phyloP scores from a whole-genome alignment of 495 filamentous ascomycete species.

The Amniculicola lignicola region DNA sequence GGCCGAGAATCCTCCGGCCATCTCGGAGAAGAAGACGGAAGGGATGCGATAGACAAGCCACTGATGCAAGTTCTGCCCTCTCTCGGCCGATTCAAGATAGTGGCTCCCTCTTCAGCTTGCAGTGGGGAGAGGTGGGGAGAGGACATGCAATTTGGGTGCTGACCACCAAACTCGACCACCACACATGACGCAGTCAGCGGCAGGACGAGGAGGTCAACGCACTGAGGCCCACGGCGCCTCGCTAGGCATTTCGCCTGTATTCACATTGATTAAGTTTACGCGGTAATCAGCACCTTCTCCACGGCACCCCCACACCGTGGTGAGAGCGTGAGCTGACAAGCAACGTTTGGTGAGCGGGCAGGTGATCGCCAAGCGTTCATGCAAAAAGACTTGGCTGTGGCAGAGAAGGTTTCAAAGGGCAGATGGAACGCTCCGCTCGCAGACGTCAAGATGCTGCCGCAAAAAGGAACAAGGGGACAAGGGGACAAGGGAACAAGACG shows the following conservation, averaged over 20 bases:
- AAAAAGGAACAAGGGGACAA: no score
- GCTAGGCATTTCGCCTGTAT: conserved; percentile 19
- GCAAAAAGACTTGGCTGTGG: conserved; percentile 18
- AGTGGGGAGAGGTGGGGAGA: neutral
- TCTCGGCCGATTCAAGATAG: neutral
- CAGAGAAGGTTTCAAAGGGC: conserved; percentile 18
- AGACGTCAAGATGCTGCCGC: neutral
- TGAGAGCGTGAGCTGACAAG: neutral
- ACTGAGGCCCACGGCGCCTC: neutral
- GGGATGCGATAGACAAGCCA: neutral
- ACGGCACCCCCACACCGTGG: conserved; percentile 6
- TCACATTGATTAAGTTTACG: conserved; percentile 26
- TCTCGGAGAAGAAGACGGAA: neutral
- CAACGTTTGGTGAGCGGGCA: neutral
- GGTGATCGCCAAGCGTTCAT: conserved; percentile 17
- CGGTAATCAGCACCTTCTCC: conserved; percentile 26
- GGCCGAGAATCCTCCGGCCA: neutral
- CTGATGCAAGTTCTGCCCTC: neutral
- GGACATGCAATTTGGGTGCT: conserved; percentile 23
- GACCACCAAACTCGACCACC: conserved; percentile 14
- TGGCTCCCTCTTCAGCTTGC: neutral
- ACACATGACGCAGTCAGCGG: conserved; percentile 27
- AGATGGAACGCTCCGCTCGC: neutral
- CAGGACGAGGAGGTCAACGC: conserved; percentile 1
- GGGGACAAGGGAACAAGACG: no score